Evolutionary conservation across 306 rosid genomes (phyloP), one percentile per base, ranked within the genome.

Genomic region (Gynostemma pentaphyllum): DNA sequence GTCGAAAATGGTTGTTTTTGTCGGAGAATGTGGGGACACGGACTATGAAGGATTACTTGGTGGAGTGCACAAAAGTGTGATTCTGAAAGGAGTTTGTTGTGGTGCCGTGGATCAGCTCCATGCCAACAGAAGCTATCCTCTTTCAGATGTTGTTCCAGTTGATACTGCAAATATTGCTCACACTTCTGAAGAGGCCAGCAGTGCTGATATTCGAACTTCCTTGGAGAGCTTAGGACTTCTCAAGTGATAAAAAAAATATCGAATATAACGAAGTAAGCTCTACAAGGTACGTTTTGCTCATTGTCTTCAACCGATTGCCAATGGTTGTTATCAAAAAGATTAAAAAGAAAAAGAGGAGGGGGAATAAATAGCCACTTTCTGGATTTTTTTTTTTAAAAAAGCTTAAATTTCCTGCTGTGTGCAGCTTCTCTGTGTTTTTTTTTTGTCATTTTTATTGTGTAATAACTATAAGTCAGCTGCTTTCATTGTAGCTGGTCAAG

Each of bases 31-130:
- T 10, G 99, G 99, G 29, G 97, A 94, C 77, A 86, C 99, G 0
- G 99, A 94, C 69, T 94, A 86, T n/a, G 99, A 94, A 80, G 99
- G 90, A 47, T 71, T 94, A 71, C 84, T 94, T 41, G 90, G 89
- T 22, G 99, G 99, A 64, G 18, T 77, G 32, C 99, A 94, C 73
- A 84, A 62, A 72, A 94, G 90, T 67, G 86, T 94, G 14, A 71
- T 86, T 69, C 72, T 94, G 72, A 86, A 83, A 75, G 99, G 99
- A 61, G 79, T 83, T 14, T 83, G 89, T 59, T 79, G 88, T 54
- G 69, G 81, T 21, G 97, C 94, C 66, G 72, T 70, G 37, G 77
- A 64, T 52, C 90, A 78, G 52, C 81, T 92, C 69, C 97, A 92
- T 68, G 69, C 81, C 0, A 86, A 88, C 81, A 74, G 97, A 72